These are phyloP conservation scores for Jackrogersella minutella DNA, from an alignment of 495 filamentous ascomycete genomes.

Conservation along the genomic window DNA sequence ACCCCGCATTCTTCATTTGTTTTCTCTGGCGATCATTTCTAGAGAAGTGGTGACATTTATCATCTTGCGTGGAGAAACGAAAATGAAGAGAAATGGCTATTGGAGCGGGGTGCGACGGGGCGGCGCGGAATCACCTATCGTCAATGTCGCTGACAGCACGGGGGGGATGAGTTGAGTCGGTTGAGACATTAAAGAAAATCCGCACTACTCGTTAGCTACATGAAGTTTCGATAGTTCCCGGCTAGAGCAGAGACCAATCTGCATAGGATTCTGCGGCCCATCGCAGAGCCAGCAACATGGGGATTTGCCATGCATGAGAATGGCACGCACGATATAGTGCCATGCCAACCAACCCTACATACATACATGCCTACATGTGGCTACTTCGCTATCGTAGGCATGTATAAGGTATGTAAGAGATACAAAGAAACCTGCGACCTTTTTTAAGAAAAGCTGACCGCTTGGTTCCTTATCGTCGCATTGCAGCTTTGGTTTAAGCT, in stretches of 20 bases:
- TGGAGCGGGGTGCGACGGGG: constrained; percentile 19
- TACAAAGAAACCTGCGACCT: background rate
- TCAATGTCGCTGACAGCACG: constrained; percentile 19
- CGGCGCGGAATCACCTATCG: constrained; percentile 26
- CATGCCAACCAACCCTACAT: constrained; percentile 16
- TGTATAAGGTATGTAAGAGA: background rate
- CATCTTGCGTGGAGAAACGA: background rate
- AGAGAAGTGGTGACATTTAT: background rate
- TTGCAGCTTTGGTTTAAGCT: constrained; percentile 33
- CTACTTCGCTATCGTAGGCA: background rate
- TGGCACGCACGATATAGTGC: constrained; percentile 28
- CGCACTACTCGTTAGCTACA: constrained; percentile 14
- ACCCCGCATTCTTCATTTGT: background rate
- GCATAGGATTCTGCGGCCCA: constrained; percentile 8
- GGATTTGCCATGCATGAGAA: constrained; percentile 31
- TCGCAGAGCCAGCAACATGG: constrained; percentile 24
- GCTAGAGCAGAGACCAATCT: constrained; percentile 20
- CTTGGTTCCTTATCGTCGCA: constrained; percentile 29
- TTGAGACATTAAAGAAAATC: background rate
- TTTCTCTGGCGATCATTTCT: background rate
- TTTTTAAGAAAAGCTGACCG: constrained; percentile 17
- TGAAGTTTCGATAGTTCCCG: constrained; percentile 28
- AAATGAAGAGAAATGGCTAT: background rate
- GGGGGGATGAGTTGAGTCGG: background rate
- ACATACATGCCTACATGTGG: constrained; percentile 11